Evolutionary conservation across 164 flowering plant genomes (phyloP), one percentile per base, ranked within the genome.

Genomic region (Berberis vulgaris): DNA sequence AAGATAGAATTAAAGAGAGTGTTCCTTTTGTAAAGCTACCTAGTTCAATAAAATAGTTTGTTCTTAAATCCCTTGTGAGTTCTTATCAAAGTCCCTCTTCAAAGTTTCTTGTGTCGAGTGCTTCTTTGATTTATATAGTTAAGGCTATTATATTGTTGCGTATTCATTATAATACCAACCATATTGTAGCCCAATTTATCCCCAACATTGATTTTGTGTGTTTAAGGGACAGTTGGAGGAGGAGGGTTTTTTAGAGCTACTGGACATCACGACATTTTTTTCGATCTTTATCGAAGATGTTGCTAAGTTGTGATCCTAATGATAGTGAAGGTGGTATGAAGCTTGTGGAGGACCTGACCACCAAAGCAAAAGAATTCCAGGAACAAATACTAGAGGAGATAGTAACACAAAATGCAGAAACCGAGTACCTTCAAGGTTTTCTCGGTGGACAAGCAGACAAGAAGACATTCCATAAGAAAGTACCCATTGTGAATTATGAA

Each of bases 401-500:
- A 57, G 65, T 83, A 9, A 66, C 65, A 2, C 72, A 74, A 62
- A 85, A 85, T 71, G 72, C 68, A 1, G 63, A 75, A 1, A 83
- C 87, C 0, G 86, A 80, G 59, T 85, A 85, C 56, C 74, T 85
- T 3, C 55, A 39, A 0, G 59, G 66, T n/a, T 85, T 73, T 63
- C 83, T 85, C 38, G 40, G 64, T 45, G 77, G 79, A 54, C n/a
- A 60, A 6, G 40, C 43, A 44, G 76, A 72, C 45, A 72, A 72
- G 72, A 65, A 73, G 11, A 54, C 7, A 12, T 85, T 83, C 78
- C 80, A 79, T 66, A 64, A 68, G 65, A 78, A 75, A 47, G 86
- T 85, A 10, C 90, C 90, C 26, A 62, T 83, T 2, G 87, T 85
- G 47, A 71, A 68, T 70, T 85, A 83, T 60, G 86, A 85, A 70